Conservation (phyloP, 176 grass and related monocot species). For the Lolium perenne region DNA sequence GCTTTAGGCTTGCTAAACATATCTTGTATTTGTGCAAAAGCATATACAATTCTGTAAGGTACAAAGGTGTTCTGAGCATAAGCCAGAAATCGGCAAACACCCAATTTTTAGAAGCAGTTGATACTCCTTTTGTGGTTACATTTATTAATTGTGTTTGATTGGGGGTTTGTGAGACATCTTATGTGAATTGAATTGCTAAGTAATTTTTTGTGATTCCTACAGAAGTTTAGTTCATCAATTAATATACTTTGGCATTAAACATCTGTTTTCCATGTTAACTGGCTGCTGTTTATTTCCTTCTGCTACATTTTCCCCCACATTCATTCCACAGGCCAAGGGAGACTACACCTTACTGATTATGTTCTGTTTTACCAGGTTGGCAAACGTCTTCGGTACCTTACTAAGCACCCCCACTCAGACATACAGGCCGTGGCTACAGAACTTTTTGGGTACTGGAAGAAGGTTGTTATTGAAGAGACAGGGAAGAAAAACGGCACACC, state of each 20-base stretch:
- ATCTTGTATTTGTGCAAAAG: not conserved
- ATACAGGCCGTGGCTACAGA: slow-evolving; percentile 72
- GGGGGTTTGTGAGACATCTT: not conserved
- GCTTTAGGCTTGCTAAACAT: not conserved
- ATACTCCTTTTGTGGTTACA: not conserved
- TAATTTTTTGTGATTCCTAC: not conserved
- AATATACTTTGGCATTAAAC: not conserved
- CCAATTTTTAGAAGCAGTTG: not conserved
- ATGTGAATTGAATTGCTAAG: not conserved
- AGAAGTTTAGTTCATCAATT: not conserved
- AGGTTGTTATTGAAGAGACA: slow-evolving; percentile 77
- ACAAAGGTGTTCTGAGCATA: slow-evolving; percentile 17
- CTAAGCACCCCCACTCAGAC: slow-evolving; percentile 73
- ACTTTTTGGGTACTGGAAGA: slow-evolving; percentile 82
- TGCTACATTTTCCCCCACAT: not conserved
- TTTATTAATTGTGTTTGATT: not conserved
- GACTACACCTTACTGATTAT: not conserved
- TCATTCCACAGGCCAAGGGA: slow-evolving; percentile 1
- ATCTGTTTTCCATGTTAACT: not conserved
- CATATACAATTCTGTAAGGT: slow-evolving; percentile 2
- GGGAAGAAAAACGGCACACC: slow-evolving; percentile 64
- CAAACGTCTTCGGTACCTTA: slow-evolving; percentile 73
- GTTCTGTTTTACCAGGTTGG: slow-evolving; percentile 64
- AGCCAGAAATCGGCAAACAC: not conserved
- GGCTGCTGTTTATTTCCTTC: slow-evolving; percentile 9